phyloP scores from a whole-genome alignment of 768 basidiomycete genomes.

The Cytidiella melzeri region DNA sequence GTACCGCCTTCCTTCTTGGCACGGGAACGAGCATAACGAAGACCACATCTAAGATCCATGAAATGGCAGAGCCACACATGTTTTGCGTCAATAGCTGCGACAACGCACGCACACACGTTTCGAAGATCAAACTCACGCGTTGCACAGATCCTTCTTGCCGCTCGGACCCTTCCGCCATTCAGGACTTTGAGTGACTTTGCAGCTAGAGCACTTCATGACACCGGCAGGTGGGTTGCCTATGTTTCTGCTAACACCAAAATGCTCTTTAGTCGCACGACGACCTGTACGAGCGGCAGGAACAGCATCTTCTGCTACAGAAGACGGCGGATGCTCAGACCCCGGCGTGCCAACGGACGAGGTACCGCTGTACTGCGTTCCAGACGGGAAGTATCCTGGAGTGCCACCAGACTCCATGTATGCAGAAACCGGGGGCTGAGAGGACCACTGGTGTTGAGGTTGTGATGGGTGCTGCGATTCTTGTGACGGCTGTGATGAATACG shows the following conservation, averaged over 20 bases:
- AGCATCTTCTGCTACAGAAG: constrained; percentile 21
- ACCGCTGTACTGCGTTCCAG: constrained; percentile 15
- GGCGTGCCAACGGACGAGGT: background rate
- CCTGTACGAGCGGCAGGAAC: constrained; percentile 45
- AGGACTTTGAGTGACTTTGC: constrained; percentile 75
- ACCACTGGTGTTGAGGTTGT: constrained; percentile 31
- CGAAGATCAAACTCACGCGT: constrained; percentile 57
- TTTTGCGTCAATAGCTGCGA: background rate
- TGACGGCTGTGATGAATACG: constrained; percentile 20
- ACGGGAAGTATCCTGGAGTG: constrained; percentile 17
- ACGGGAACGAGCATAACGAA: constrained; percentile 80
- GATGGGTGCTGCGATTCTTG: constrained; percentile 14
- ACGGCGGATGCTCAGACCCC: constrained; percentile 9
- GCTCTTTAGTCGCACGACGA: constrained; percentile 37
- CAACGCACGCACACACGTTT: background rate
- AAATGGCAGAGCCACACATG: constrained; percentile 15
- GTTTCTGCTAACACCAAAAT: constrained; percentile 39
- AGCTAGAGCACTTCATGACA: constrained; percentile 68
- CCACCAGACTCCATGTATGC: constrained; percentile 24
- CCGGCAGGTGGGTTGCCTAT: constrained; percentile 68
- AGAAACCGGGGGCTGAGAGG: constrained; percentile 33
- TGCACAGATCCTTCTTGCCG: constrained; percentile 88
- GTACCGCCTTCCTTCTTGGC: constrained; percentile 80
- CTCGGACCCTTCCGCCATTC: constrained; percentile 92
- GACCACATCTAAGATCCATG: constrained; percentile 55